These are phyloP conservation scores for Panicum hallii DNA, from an alignment of 202 grass and related monocot genomes.

Conservation along the genomic window DNA sequence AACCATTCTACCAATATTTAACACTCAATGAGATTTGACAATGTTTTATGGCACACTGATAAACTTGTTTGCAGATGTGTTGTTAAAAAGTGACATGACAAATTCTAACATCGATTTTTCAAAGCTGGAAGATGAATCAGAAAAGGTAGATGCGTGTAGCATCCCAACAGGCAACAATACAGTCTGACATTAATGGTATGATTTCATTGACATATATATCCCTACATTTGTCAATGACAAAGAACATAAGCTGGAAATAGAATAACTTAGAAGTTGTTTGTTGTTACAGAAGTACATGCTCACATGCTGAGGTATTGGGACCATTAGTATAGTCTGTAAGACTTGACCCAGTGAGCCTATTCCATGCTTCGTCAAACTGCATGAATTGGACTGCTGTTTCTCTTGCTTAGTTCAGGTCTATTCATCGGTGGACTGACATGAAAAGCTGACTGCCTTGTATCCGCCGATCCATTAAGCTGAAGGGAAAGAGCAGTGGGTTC, in stretches of 20 bases:
- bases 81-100: neutral
- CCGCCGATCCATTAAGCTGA: slow-evolving; percentile 62
- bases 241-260: slow-evolving; percentile 34
- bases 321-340: slow-evolving; percentile 36
- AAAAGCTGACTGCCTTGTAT: slow-evolving; percentile 73
- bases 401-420: slow-evolving; percentile 70
- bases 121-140: slow-evolving; percentile 2
- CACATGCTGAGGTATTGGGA: slow-evolving; percentile 31
- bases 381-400: slow-evolving; percentile 75
- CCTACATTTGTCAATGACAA: slow-evolving; percentile 42
- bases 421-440: slow-evolving; percentile 60
- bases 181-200: slow-evolving; percentile 3
- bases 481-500: slow-evolving; percentile 73
- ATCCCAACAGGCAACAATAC: slow-evolving; percentile 17
- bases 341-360: slow-evolving; percentile 20
- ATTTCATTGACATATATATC: slow-evolving; percentile 32
- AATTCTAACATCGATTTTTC: slow-evolving; percentile 6
- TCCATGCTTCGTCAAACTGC: slow-evolving; percentile 65
- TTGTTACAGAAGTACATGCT: slow-evolving; percentile 45
- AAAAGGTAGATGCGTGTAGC: slow-evolving; percentile 4
- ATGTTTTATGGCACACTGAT: neutral
- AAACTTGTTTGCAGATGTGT: neutral
- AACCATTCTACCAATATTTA: slow-evolving; percentile 30
- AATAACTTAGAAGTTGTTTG: slow-evolving; percentile 48
- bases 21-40: neutral